A percentile compares a stretch with the other conserved stretches of the same genome.
These are phyloP conservation scores for Solanum chmielewskii DNA, from an alignment of 257 asterid genomes.

Conservation along the genomic window DNA sequence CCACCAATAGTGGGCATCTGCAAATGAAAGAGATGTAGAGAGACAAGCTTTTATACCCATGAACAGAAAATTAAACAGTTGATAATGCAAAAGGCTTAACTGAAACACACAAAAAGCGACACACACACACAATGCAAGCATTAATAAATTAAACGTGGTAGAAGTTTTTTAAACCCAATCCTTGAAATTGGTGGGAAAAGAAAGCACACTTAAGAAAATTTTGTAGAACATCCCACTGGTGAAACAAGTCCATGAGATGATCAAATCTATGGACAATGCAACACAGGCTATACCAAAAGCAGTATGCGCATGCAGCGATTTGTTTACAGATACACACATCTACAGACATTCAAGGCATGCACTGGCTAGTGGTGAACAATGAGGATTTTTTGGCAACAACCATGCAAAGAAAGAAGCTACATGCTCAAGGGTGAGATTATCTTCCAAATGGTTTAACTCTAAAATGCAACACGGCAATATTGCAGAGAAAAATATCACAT, in stretches of 20 bases:
- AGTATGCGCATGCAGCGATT: neutral
- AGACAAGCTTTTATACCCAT: neutral
- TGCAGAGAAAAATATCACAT: neutral
- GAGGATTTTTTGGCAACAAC: neutral
- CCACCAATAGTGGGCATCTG: conserved; percentile 57
- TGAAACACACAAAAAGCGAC: neutral
- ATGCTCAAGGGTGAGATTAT: neutral
- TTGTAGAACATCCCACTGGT: neutral
- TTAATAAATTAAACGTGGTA: neutral
- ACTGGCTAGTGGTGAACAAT: neutral
- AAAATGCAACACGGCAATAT: neutral
- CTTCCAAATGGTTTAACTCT: neutral
- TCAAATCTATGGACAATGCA: neutral
- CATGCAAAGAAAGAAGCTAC: neutral
- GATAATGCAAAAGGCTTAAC: neutral
- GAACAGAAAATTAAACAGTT: neutral
- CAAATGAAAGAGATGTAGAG: neutral
- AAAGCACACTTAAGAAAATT: neutral
- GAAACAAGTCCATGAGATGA: neutral
- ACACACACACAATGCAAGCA: neutral
- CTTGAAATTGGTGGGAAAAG: neutral
- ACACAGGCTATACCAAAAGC: neutral
- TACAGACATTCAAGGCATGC: neutral
- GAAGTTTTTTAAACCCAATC: neutral
- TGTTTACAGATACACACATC: neutral